These are phyloP conservation scores for Annulohypoxylon maeteangense DNA, from an alignment of 495 filamentous ascomycete genomes.

Conservation along the genomic window DNA sequence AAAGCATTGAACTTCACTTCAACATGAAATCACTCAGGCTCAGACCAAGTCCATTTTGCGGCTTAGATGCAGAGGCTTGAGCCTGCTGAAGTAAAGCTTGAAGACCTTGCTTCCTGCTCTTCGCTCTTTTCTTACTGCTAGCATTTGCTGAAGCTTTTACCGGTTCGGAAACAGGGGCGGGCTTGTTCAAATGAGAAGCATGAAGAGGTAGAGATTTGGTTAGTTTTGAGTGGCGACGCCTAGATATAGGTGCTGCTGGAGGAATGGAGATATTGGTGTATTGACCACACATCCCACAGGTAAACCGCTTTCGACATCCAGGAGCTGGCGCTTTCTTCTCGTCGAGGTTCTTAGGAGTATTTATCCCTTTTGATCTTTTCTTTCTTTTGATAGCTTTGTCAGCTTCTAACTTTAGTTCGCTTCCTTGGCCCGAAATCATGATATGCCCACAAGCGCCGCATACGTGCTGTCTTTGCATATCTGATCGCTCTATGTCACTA, in stretches of 20 bases:
- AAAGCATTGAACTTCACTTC: conserved; percentile 45
- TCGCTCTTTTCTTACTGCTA: conserved; percentile 65
- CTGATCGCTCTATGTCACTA: conserved; percentile 53
- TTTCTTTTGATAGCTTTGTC: conserved; percentile 35
- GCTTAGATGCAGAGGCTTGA: conserved; percentile 46
- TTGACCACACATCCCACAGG: conserved; percentile 56
- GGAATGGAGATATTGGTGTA: conserved; percentile 54
- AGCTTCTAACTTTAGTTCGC: conserved; percentile 50
- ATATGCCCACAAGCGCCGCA: conserved; percentile 65
- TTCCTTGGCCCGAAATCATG: conserved; percentile 57
- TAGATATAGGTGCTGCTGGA: conserved; percentile 47
- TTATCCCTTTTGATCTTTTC: conserved; percentile 14
- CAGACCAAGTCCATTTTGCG: conserved; percentile 55
- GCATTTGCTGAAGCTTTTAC: conserved; percentile 52
- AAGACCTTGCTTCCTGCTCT: conserved; percentile 64
- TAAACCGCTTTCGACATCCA: conserved; percentile 52
- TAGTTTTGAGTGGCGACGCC: conserved; percentile 32
- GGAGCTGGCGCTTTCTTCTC: background rate
- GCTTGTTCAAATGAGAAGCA: background rate
- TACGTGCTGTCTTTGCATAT: conserved; percentile 56
- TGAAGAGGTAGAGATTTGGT: background rate
- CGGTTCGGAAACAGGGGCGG: conserved; percentile 8
- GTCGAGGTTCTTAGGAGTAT: background rate
- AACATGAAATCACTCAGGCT: conserved; percentile 65
- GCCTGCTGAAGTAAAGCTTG: conserved; percentile 61